Percentiles rank a stretch among this genome's conserved stretches.
phyloP scores from a whole-genome alignment of 1,284 basidiomycete species.

The Golubevia sp. region DNA sequence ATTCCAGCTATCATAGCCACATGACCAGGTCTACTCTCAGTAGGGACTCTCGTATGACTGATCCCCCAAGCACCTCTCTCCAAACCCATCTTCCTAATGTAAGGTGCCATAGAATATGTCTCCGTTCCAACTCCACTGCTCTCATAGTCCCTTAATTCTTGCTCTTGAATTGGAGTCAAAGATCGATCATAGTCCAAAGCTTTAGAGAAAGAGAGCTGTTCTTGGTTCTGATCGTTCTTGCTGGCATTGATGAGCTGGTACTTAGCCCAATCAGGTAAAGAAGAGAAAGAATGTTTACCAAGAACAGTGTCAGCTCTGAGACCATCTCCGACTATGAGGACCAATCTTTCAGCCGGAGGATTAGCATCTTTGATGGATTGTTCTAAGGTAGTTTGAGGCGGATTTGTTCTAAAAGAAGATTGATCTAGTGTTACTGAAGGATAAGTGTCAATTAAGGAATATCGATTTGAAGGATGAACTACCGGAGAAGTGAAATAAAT shows the following conservation, averaged over 20 bases:
- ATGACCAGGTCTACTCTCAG: conserved; percentile 82
- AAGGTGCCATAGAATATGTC: no score
- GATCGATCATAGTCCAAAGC: conserved; percentile 1
- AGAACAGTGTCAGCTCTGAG: conserved; percentile 51
- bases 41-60: conserved; percentile 84
- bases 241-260: neutral
- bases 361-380: neutral
- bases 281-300: conserved; percentile 18
- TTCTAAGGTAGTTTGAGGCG: neutral
- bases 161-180: no score
- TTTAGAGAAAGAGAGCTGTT: conserved; percentile 1
- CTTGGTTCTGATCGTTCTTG: neutral
- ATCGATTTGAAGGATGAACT: conserved; percentile 46
- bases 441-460: conserved; percentile 12
- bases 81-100: no score
- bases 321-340: conserved; percentile 54
- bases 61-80: conserved; percentile 71
- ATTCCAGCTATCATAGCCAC: conserved; percentile 89
- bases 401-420: neutral
- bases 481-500: conserved; percentile 76
- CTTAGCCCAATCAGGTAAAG: conserved; percentile 30
- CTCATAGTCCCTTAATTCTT: neutral
- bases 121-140: neutral
- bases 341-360: conserved; percentile 39
- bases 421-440: conserved; percentile 1